Evolutionary conservation across 345 rosid genomes (phyloP), one percentile per base, ranked within the genome.

Genomic region (Ailanthus altissimus): DNA sequence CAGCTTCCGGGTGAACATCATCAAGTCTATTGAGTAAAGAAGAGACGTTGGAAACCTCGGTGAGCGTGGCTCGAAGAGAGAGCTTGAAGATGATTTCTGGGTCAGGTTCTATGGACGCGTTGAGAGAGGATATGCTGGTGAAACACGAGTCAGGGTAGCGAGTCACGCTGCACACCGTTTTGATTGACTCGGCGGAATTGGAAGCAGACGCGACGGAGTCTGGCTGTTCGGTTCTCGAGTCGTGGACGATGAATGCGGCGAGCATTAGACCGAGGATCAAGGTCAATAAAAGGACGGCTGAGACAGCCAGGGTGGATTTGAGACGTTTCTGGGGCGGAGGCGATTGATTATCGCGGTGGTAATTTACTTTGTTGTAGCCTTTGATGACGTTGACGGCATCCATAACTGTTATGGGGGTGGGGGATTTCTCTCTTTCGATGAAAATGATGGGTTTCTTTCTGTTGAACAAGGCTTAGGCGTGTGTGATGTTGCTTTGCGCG

Each of bases 311-410:
- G 82, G 76, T 61, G 76, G 83, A 7, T 28, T 51, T 66, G 25
- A 75, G 64, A 68, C 83, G 74, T 74, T 83, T 86, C 6, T 77
- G 78, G 25, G 83, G 85, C 23, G 76, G 82, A 13, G 82, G 72
- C 1, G 58, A 67, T 61, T 83, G 91, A 65, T 78, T 79, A 81
- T 84, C 92, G n/a, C 36, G 42, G 46, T 61, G 74, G 72, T 78
- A 84, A 66, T 65, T 71, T 25, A 94, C 88, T 80, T 85, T 94
- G 80, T 78, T 92, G 59, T 94, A 92, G 61, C 97, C 98, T 81
- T 84, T 91, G 78, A 87, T 64, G 67, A 76, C 43, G 49, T 85
- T 92, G 59, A 86, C 70, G 56, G 97, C 86, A 32, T 91, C 93
- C 98, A 94, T 92, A 58, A 5, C 23, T 18, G 9, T 2, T 6